phyloP scores from a whole-genome alignment of 768 basidiomycete genomes.

The Trametes villosa region DNA sequence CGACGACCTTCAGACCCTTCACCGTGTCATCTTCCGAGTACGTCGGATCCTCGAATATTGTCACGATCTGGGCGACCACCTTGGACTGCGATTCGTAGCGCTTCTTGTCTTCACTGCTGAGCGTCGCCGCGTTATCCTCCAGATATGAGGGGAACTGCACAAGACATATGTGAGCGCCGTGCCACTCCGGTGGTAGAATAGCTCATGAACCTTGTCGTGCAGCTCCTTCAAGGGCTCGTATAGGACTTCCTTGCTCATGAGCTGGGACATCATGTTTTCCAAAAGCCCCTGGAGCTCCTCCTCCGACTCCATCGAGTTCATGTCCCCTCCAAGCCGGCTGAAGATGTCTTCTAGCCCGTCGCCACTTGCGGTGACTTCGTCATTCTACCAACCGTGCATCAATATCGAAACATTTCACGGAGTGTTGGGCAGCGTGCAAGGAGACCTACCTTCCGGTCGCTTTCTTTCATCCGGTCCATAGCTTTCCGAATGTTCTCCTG shows the following conservation, averaged over 20 bases:
- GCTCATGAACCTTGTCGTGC: conserved; percentile 57
- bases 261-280: conserved; percentile 79
- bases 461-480: conserved; percentile 74
- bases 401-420: neutral
- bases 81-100: conserved; percentile 66
- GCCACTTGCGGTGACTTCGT: conserved; percentile 36
- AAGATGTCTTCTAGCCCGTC: conserved; percentile 57
- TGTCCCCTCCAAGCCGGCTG: conserved; percentile 45
- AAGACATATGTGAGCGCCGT: neutral
- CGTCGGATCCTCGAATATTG: conserved; percentile 62
- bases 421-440: neutral
- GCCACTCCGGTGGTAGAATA: neutral
- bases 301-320: conserved; percentile 37
- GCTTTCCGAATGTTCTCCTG: conserved; percentile 72
- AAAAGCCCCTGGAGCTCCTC: conserved; percentile 67
- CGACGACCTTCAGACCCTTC: conserved; percentile 53
- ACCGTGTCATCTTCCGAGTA: conserved; percentile 61
- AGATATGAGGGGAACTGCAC: conserved; percentile 82
- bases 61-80: conserved; percentile 61
- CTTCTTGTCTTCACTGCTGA: conserved; percentile 61
- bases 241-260: conserved; percentile 83
- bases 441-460: conserved; percentile 43
- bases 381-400: conserved; percentile 22
- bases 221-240: conserved; percentile 88
- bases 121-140: conserved; percentile 50